Conservation (phyloP, 345 rosid genomes). For the Excoecaria agallocha region DNA sequence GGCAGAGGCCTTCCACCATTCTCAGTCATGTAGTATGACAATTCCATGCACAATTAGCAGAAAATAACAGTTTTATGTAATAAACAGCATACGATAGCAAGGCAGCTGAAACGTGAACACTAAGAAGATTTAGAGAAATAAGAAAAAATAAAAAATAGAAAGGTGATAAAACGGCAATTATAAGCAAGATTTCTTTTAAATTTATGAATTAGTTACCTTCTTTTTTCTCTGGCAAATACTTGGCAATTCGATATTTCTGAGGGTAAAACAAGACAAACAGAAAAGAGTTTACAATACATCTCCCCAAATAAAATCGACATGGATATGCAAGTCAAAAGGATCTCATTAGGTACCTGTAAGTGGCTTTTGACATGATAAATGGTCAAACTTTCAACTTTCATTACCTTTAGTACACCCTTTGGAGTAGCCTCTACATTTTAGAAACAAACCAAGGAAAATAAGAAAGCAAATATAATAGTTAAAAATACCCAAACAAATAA, state of each 20-base stretch:
- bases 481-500: not conserved
- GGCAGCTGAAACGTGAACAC: not conserved
- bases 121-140: not conserved
- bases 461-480: not conserved
- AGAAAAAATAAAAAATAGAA: not conserved
- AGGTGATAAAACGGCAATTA: not conserved
- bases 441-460: constrained; percentile 11
- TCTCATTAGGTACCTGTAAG: constrained; percentile 58
- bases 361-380: constrained; percentile 96
- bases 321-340: constrained; percentile 2
- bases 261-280: constrained; percentile 8
- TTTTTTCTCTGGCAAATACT: constrained; percentile 80
- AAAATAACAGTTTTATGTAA: not conserved
- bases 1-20: not conserved
- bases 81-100: not conserved
- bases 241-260: constrained; percentile 94
- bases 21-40: not conserved
- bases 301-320: not conserved
- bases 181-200: not conserved
- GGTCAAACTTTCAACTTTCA: constrained; percentile 87
- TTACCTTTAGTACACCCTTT: constrained; percentile 80
- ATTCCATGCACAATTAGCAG: not conserved
- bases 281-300: not conserved
- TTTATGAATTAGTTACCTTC: constrained; percentile 56
- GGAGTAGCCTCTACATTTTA: constrained; percentile 82